Percentiles rank a stretch among this genome's conserved stretches.
Conservation (phyloP, 139 green algal species). For the Coelastrella sp. region DNA sequence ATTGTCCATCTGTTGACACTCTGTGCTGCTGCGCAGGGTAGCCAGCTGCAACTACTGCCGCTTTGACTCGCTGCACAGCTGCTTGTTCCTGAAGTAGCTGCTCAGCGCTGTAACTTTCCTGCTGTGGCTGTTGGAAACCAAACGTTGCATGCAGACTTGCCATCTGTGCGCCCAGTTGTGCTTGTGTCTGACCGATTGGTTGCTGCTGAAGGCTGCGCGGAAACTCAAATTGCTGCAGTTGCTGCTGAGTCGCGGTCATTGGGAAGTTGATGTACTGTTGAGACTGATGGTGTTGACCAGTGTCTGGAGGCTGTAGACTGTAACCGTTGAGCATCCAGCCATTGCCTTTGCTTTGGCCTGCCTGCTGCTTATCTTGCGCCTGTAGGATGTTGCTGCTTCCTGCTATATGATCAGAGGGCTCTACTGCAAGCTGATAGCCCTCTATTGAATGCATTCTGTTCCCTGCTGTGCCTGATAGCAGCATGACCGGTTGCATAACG, state of each 20-base stretch:
- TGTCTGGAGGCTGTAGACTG: not conserved
- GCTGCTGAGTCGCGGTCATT: not conserved
- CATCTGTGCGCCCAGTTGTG: conserved; percentile 14
- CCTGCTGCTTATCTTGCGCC: no score
- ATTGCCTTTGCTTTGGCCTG: not conserved
- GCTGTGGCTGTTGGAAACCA: not conserved
- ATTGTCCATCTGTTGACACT: not conserved
- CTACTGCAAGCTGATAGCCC: not conserved
- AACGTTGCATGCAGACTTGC: conserved; percentile 22
- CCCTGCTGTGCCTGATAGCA: not conserved
- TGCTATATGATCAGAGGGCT: no score
- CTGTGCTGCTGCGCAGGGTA: not conserved
- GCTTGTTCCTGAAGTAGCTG: conserved; percentile 21
- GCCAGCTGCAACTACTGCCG: not conserved
- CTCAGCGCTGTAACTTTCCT: not conserved
- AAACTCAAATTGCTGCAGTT: conserved; percentile 32
- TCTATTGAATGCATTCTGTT: not conserved
- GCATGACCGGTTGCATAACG: conserved; percentile 26
- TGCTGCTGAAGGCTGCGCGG: conserved; percentile 13
- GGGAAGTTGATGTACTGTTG: not conserved
- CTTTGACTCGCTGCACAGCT: not conserved
- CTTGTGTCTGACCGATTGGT: not conserved
- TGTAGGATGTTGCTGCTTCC: no score
- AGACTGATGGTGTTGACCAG: not conserved
- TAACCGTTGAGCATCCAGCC: conserved; percentile 7